phyloP scores from a whole-genome alignment of 768 basidiomycete species.

The Lactarius tabidus region DNA sequence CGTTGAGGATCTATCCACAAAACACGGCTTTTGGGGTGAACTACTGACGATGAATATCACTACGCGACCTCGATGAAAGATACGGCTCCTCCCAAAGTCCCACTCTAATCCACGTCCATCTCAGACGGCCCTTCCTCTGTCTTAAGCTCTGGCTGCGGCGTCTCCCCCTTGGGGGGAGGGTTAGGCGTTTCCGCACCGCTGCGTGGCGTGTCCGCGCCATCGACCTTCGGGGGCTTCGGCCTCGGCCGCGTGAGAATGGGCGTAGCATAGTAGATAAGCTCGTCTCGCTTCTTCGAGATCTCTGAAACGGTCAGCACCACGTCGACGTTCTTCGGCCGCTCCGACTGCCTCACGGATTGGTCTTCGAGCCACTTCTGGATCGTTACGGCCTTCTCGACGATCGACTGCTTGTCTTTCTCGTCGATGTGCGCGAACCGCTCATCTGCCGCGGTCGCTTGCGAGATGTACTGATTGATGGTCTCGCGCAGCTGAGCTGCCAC shows the following conservation, averaged over 20 bases:
- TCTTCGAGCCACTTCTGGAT: slow-evolving; percentile 96
- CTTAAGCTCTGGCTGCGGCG: slow-evolving; percentile 35
- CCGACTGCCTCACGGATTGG: slow-evolving; percentile 79
- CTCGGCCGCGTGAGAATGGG: slow-evolving; percentile 91
- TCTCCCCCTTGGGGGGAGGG: slow-evolving; percentile 36
- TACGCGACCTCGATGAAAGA: slow-evolving; percentile 9
- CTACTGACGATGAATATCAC: slow-evolving; percentile 16
- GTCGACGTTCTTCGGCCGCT: slow-evolving; percentile 85
- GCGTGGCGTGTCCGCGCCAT: slow-evolving; percentile 72
- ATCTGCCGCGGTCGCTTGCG: slow-evolving; percentile 76
- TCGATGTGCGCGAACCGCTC: slow-evolving; percentile 90
- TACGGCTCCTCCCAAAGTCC: slow-evolving; percentile 4
- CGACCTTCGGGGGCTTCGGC: slow-evolving; percentile 73
- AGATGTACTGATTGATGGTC: slow-evolving; percentile 80
- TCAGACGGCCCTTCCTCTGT: slow-evolving; percentile 52
- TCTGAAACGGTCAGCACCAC: slow-evolving; percentile 78
- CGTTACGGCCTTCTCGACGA: slow-evolving; percentile 87
- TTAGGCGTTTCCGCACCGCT: slow-evolving; percentile 55
- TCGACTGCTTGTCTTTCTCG: slow-evolving; percentile 77
- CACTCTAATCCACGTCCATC: slow-evolving; percentile 78
- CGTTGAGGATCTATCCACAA: background rate
- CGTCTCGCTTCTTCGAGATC: slow-evolving; percentile 88
- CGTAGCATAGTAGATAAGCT: slow-evolving; percentile 82
- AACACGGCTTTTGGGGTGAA: background rate
- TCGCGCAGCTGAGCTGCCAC: slow-evolving; percentile 78